Base-by-base conservation (phyloP, 345 rosid genomes). In the Salix dunnii region DNA sequence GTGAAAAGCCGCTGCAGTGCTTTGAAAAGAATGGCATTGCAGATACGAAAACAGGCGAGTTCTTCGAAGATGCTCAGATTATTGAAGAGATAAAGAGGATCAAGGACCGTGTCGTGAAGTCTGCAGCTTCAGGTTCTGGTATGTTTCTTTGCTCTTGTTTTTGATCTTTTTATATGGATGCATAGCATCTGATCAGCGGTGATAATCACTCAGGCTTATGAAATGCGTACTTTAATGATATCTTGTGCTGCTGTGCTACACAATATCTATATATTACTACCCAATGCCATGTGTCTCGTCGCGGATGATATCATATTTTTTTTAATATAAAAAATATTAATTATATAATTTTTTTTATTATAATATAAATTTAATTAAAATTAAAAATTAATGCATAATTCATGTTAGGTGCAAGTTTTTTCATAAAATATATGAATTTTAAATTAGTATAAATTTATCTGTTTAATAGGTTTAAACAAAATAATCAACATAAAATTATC, bases 111-210 rank as follows among this genome's bases (percentile, higher is more conserved):
- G 92, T 89, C 36, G 76, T 86, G 68, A 65, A 51, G 60, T 82
- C 76, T 48, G 72, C 88, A 74, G 85, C 89, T 78, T 83, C 95
- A 51, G 72, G 67, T 64, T 90, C 96, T 71, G 92, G 98, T 96
- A 88, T 30, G 81, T 43, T 43, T 13, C 4, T 43, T 11, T 3
- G 12, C 48, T 43, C 48, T 11, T 43, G 48, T 77, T 74, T 71
- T 51, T 42, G 72, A 6, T 64, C 21, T 28, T 68, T 55, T 55
- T 21, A 55, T 3, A n/a, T 55, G 62, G 11, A 55, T 3, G 27
- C 8, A 8, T 11, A 55, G 5, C 11, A 55, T 55, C 62, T 55
- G 62, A 55, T n/a, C 27, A 55, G 28, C 27, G n/a, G 9, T 67
- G 25, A 17, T 33, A 33, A 30, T 66, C 43, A 66, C 2, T n/a